A percentile compares a stretch with the other conserved stretches of the same genome.
These are phyloP conservation scores for Coniochaeta pulveracea DNA, from an alignment of 2,329 filamentous ascomycete genomes.

Conservation along the genomic window DNA sequence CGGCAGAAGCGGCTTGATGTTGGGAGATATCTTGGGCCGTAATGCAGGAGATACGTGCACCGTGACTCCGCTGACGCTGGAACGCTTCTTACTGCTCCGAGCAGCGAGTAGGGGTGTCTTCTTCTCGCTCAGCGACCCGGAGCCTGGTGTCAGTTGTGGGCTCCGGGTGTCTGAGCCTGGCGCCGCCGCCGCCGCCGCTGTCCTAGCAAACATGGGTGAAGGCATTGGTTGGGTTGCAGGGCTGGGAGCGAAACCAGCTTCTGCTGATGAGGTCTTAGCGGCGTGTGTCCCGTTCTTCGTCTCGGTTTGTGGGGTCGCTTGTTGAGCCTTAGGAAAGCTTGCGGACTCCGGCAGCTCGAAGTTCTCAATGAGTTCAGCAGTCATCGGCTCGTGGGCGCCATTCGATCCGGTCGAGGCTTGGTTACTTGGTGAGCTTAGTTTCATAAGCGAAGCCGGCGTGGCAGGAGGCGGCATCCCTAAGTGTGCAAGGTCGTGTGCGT, in stretches of 20 bases:
- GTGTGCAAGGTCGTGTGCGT: slow-evolving; percentile 2
- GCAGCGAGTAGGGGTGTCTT: slow-evolving; percentile 46
- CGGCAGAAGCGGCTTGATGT: slow-evolving; percentile 82
- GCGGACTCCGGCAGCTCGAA: slow-evolving; percentile 65
- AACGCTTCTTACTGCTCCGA: slow-evolving; percentile 55
- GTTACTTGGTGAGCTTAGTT: slow-evolving; percentile 45
- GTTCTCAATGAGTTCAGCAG: slow-evolving; percentile 42
- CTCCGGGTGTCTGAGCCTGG: slow-evolving; percentile 58
- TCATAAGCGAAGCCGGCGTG: slow-evolving; percentile 84
- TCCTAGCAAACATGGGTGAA: slow-evolving; percentile 33
- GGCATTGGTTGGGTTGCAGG: slow-evolving; percentile 35
- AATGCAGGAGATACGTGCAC: slow-evolving; percentile 78
- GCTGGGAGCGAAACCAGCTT: slow-evolving; percentile 34
- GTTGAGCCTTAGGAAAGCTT: slow-evolving; percentile 31
- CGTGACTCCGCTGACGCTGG: slow-evolving; percentile 58
- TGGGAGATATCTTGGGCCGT: slow-evolving; percentile 82
- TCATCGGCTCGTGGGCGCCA: slow-evolving; percentile 25
- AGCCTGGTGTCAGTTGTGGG: slow-evolving; percentile 49
- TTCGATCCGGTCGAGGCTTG: slow-evolving; percentile 30
- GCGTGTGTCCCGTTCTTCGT: slow-evolving; percentile 15
- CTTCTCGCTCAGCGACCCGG: slow-evolving; percentile 29
- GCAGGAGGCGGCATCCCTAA: slow-evolving; percentile 49
- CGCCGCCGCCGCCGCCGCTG: slow-evolving; percentile 23
- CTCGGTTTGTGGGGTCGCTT: slow-evolving; percentile 39
- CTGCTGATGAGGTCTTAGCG: slow-evolving; percentile 11